A percentile compares a stretch with the other conserved stretches of the same genome.
Evolutionary conservation across 1,284 basidiomycete genomes (phyloP).

Genomic region (Sphaerobolus stellatus): DNA sequence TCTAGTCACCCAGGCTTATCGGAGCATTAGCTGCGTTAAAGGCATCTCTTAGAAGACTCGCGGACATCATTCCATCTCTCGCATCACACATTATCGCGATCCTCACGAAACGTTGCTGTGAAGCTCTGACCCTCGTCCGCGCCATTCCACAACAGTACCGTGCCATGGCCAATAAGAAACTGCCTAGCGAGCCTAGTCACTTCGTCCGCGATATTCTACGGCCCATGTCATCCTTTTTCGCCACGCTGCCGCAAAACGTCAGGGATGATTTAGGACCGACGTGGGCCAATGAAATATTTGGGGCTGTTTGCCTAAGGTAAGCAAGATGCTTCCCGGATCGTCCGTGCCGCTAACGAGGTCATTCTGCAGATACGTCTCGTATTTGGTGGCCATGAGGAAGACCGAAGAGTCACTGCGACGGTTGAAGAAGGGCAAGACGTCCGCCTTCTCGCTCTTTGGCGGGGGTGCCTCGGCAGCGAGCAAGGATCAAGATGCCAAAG

Average conservation of each 20-base stretch:
- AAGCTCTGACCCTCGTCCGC: constrained; percentile 83
- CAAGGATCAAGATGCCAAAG: constrained; percentile 66
- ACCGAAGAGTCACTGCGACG: constrained; percentile 84
- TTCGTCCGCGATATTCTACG: constrained; percentile 82
- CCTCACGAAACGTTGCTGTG: constrained; percentile 76
- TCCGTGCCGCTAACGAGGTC: constrained; percentile 39
- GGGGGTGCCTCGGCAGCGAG: constrained; percentile 39
- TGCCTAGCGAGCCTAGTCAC: constrained; percentile 75
- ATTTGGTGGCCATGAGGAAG: constrained; percentile 82
- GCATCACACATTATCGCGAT: constrained; percentile 69
- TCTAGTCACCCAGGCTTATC: background rate
- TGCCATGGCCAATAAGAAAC: constrained; percentile 72
- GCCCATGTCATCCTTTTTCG: constrained; percentile 77
- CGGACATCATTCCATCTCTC: constrained; percentile 51
- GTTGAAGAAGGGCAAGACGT: constrained; percentile 82
- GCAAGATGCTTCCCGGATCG: constrained; percentile 9
- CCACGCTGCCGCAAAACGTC: constrained; percentile 51
- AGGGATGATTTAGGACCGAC: constrained; percentile 51
- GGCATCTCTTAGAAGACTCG: constrained; percentile 48
- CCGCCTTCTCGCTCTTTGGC: constrained; percentile 74
- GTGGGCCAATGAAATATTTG: constrained; percentile 69
- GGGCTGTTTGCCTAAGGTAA: constrained; percentile 70
- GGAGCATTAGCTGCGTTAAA: constrained; percentile 53
- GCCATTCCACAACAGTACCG: constrained; percentile 87
- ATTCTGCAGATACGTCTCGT: constrained; percentile 37